Conservation (phyloP, 2,329 filamentous ascomycete genomes). For the Raffaelea albimanens region DNA sequence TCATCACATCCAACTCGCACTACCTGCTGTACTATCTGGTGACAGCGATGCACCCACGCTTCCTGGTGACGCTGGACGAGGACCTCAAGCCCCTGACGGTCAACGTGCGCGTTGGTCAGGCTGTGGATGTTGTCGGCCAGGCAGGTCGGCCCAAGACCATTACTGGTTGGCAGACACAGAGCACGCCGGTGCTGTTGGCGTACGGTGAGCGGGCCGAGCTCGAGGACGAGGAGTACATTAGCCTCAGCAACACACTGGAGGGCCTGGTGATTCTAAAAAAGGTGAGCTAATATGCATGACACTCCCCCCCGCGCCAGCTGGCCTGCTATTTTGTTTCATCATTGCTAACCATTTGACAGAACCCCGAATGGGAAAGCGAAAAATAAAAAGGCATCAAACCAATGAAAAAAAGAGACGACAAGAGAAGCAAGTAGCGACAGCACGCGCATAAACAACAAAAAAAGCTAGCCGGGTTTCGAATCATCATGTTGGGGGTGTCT, state of each 20-base stretch:
- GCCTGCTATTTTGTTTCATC: too few species aligned
- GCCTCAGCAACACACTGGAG: conserved; percentile 82
- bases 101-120: conserved; percentile 94
- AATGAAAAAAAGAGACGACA: not conserved
- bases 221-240: conserved; percentile 95
- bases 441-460: too few species aligned
- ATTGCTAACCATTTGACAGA: conserved; percentile 32
- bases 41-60: conserved; percentile 92
- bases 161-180: conserved; percentile 98
- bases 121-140: conserved; percentile 95
- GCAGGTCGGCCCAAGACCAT: conserved; percentile 97
- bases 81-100: conserved; percentile 87
- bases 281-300: too few species aligned
- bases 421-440: too few species aligned
- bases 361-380: conserved; percentile 44
- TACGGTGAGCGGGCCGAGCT: conserved; percentile 93
- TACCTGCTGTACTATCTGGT: conserved; percentile 97
- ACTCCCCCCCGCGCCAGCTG: too few species aligned
- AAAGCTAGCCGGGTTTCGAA: too few species aligned
- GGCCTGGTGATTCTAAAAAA: conserved; percentile 94
- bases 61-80: conserved; percentile 93
- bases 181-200: conserved; percentile 91
- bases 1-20: conserved; percentile 58
- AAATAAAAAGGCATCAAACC: conserved; percentile 25
- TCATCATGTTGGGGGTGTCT: too few species aligned